These are phyloP conservation scores for Leishmania major DNA, from an alignment of 208 protist species.

Conservation along the genomic window DNA sequence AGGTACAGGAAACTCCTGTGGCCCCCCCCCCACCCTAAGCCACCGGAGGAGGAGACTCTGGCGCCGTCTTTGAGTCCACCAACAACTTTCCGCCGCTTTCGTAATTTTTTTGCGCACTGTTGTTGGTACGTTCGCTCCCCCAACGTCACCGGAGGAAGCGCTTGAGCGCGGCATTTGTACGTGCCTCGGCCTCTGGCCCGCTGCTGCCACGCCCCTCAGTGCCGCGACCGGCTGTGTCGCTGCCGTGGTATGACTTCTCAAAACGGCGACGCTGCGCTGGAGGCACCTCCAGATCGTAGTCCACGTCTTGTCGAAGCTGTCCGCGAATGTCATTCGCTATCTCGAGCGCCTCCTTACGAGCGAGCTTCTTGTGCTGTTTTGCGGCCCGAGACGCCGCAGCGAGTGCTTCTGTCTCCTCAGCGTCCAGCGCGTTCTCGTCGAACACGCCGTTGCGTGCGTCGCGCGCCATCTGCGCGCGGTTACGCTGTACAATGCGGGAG, in stretches of 20 bases:
- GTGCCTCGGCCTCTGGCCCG: conserved; percentile 4
- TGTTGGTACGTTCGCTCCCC: not conserved
- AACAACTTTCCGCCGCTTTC: not conserved
- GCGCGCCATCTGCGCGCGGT: conserved; percentile 44
- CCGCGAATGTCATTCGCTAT: conserved; percentile 62
- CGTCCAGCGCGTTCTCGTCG: conserved; percentile 55
- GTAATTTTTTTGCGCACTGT: not conserved
- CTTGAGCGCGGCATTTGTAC: conserved; percentile 44
- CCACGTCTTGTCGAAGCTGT: conserved; percentile 20
- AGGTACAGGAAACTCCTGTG: not conserved
- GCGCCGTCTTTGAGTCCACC: not conserved
- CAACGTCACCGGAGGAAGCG: conserved; percentile 37
- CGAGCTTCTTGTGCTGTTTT: conserved; percentile 37
- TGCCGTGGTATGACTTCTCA: not conserved
- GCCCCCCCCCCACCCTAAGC: not conserved
- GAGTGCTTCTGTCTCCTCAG: conserved; percentile 42
- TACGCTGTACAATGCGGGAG: conserved; percentile 64
- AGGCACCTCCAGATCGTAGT: conserved; percentile 11
- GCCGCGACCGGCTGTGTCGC: not conserved
- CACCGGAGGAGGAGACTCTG: not conserved
- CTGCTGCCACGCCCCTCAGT: not conserved
- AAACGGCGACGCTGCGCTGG: conserved; percentile 5
- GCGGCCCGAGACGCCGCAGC: conserved; percentile 21
- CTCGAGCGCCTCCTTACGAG: conserved; percentile 35
- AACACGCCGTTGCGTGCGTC: conserved; percentile 52